Evolutionary conservation across 2,329 filamentous ascomycete species (phyloP), one percentile per base, ranked within the genome.

Genomic region (Hypoxylon sp.): DNA sequence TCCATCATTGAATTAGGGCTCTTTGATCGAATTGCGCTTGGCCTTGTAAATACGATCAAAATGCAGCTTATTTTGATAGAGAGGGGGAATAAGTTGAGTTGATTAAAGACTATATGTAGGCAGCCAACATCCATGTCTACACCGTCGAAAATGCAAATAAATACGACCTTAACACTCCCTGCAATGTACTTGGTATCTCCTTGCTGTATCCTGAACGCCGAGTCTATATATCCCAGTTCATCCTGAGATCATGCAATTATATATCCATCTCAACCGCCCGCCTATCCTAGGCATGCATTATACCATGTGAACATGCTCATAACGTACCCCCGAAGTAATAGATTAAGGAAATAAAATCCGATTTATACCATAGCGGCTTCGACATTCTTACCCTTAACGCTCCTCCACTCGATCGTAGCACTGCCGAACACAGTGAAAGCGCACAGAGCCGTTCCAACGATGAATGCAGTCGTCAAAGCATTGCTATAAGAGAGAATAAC

Each of bases 381-480:
- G 6, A 81, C 68, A 51, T 86, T 85, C 78, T 85, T 87, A 3
- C 85, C 86, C 74, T 87, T 88, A 22, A 89, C 83, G 64, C 83
- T 87, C 81, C 83, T 85, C 84, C 84, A 86, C 75, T 88, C 85
- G 56, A 86, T 81, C 6, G 82, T 77, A 11, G 81, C 73, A 1
- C 80, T 77, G 1, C 83, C 83, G 19, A 84, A 46, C 47, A 85
- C 80, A 0, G 83, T 80, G 5, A 85, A 71, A 6, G 82, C 79
- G 0, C 82, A 83, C 10, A 85, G 76, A 0, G 82, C 85, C 39
- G 82, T 79, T 14, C 80, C 78, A 44, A 85, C 78, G 11, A 81
- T 77, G 71, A 84, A 85, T 2, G 82, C 76, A 13, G 79, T 78
- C 5, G 80, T 80, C 37, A 86, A 56, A 6, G 83, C 82, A 5